Evolutionary conservation across 306 rosid species (phyloP).

Genomic region (Vigna nakashimae): DNA sequence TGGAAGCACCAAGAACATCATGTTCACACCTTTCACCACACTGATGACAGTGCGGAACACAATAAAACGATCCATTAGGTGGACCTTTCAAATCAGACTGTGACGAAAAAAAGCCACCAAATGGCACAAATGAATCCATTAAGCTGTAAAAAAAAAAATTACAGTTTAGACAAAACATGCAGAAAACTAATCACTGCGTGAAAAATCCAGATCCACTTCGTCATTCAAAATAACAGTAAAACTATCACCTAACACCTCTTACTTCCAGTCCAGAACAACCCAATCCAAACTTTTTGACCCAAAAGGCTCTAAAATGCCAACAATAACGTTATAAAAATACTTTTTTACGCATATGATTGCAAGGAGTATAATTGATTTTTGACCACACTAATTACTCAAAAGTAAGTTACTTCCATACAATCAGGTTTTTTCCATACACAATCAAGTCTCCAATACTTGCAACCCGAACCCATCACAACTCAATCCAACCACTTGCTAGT

Average conservation of each 20-base stretch:
- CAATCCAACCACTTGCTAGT: background rate
- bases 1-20: constrained; percentile 60
- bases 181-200: constrained; percentile 18
- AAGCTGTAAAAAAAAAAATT: constrained; percentile 68
- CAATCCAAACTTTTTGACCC: background rate
- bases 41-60: constrained; percentile 54
- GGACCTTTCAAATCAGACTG: constrained; percentile 74
- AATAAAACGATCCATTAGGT: constrained; percentile 53
- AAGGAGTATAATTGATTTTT: background rate
- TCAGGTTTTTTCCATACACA: background rate
- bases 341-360: background rate
- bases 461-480: background rate
- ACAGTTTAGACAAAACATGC: constrained; percentile 33
- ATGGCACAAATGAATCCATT: constrained; percentile 94
- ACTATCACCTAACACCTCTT: background rate
- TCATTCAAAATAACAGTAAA: constrained; percentile 20
- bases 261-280: background rate
- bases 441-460: background rate
- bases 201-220: constrained; percentile 37
- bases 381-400: background rate
- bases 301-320: background rate
- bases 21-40: constrained; percentile 62
- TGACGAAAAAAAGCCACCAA: constrained; percentile 94
- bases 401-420: background rate
- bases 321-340: background rate